Percentiles rank a stretch among this genome's conserved stretches.
Conservation (phyloP, 495 filamentous ascomycete species). For the Parachaetomium inaequale region DNA sequence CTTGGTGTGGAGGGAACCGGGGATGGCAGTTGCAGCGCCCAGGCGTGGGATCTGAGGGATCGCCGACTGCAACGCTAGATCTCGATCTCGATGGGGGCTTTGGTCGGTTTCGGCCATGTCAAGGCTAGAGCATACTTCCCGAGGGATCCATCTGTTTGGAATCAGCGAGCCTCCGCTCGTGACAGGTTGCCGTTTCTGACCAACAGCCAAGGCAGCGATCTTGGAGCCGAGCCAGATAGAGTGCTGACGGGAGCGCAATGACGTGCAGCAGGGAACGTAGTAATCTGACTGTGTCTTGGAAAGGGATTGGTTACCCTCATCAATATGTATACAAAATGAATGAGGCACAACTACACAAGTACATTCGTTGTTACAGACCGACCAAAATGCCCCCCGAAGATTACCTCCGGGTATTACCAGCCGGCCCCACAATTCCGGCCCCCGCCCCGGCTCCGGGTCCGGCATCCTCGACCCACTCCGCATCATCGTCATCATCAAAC, state of each 20-base stretch:
- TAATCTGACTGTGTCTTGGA: not conserved
- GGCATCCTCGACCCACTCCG: conserved; percentile 3
- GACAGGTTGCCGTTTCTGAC: not conserved
- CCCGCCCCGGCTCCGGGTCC: not conserved
- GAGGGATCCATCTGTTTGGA: too few relatives aligned
- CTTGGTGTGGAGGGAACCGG: not conserved
- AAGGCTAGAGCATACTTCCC: too few relatives aligned
- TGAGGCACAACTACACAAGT: not conserved
- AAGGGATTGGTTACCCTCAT: not conserved
- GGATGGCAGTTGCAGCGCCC: not conserved
- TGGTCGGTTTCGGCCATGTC: too few relatives aligned
- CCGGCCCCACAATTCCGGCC: not conserved
- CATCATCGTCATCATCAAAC: conserved; percentile 31
- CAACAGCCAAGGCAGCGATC: not conserved
- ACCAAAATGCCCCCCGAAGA: not conserved
- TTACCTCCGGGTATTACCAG: not conserved
- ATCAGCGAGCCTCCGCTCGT: not conserved
- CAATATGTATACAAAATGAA: not conserved
- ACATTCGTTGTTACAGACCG: not conserved
- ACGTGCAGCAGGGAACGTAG: not conserved
- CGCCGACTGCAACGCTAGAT: not conserved
- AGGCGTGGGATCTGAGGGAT: not conserved
- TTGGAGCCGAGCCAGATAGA: not conserved
- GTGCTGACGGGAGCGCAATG: conserved; percentile 1
- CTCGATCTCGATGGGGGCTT: not conserved